Percentiles rank a stretch among this genome's conserved stretches.
Conservation (phyloP, 2,329 filamentous ascomycete genomes). For the Pseudomassariella vexata region DNA sequence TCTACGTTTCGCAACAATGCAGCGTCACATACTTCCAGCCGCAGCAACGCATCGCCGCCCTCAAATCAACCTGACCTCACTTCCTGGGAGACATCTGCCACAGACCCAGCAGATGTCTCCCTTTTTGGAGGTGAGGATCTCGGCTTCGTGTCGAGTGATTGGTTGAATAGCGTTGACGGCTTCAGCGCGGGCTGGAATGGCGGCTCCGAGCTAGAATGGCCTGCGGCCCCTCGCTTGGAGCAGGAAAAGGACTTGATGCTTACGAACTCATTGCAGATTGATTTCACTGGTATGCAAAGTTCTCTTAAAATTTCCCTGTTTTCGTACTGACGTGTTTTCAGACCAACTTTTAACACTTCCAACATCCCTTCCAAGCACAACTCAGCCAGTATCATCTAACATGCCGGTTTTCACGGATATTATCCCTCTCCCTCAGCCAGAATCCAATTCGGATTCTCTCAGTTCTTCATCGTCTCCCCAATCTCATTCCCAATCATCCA, state of each 20-base stretch:
- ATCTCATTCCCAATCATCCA: slow-evolving; percentile 7
- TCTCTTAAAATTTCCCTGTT: not conserved
- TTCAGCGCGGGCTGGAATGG: slow-evolving; percentile 15
- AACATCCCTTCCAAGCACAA: too few relatives aligned
- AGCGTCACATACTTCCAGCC: slow-evolving; percentile 15
- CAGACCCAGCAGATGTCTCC: slow-evolving; percentile 10
- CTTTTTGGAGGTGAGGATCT: slow-evolving; percentile 4
- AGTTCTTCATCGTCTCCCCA: slow-evolving; percentile 1
- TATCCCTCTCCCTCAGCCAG: too few relatives aligned
- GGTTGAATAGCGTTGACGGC: slow-evolving; percentile 19
- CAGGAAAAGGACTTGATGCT: slow-evolving; percentile 7
- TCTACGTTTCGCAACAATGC: slow-evolving; percentile 11
- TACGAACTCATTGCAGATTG: slow-evolving; percentile 9
- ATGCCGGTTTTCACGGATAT: too few relatives aligned
- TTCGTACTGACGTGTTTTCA: slow-evolving; percentile 10
- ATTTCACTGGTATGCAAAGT: slow-evolving; percentile 5
- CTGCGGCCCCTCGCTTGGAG: slow-evolving; percentile 2
- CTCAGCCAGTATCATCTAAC: too few relatives aligned
- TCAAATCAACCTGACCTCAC: slow-evolving; percentile 14
- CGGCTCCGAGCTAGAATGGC: slow-evolving; percentile 2
- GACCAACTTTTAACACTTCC: slow-evolving; percentile 16
- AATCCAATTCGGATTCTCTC: slow-evolving; percentile 6
- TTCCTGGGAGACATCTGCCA: slow-evolving; percentile 11
- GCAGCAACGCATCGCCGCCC: slow-evolving; percentile 11
- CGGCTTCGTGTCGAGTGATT: slow-evolving; percentile 4